Conservation (phyloP, 2,329 filamentous ascomycete species). For the Exophiala viscosa region DNA sequence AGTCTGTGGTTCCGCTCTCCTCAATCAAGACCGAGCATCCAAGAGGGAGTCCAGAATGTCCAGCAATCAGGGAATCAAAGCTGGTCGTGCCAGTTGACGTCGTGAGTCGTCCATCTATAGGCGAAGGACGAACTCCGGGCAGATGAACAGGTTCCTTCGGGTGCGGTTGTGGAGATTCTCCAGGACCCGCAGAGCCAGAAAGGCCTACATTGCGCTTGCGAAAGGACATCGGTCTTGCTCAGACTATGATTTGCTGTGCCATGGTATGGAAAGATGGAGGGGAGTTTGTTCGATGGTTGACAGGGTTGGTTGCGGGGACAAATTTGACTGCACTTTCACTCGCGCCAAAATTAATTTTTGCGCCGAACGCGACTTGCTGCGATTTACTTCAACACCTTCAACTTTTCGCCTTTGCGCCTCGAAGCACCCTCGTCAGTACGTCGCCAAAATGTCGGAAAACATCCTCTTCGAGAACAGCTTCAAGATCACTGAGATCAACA, state of each 20-base stretch:
- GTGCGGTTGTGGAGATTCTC: slow-evolving; percentile 25
- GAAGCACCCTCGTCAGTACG: slow-evolving; percentile 20
- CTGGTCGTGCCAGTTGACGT: slow-evolving; percentile 89
- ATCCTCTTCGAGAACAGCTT: slow-evolving; percentile 93
- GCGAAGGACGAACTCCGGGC: slow-evolving; percentile 72
- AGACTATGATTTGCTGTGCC: neutral
- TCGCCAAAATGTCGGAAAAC: slow-evolving; percentile 69
- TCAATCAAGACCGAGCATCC: slow-evolving; percentile 78
- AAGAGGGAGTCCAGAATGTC: slow-evolving; percentile 78
- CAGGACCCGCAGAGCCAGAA: slow-evolving; percentile 38
- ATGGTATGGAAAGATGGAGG: neutral
- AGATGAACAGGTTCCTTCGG: slow-evolving; percentile 31
- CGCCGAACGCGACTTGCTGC: neutral
- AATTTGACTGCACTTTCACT: neutral
- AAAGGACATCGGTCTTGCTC: slow-evolving; percentile 55
- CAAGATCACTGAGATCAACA: slow-evolving; percentile 72
- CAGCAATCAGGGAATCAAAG: slow-evolving; percentile 77
- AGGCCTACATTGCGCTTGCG: slow-evolving; percentile 63
- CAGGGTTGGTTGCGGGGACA: neutral
- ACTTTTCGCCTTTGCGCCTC: neutral
- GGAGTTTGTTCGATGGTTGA: neutral
- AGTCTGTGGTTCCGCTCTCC: slow-evolving; percentile 91
- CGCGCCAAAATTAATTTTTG: neutral
- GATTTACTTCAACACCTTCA: neutral
- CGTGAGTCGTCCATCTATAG: slow-evolving; percentile 78